Conservation (phyloP, 176 grass and related monocot genomes). For the Aegilops tauschii region DNA sequence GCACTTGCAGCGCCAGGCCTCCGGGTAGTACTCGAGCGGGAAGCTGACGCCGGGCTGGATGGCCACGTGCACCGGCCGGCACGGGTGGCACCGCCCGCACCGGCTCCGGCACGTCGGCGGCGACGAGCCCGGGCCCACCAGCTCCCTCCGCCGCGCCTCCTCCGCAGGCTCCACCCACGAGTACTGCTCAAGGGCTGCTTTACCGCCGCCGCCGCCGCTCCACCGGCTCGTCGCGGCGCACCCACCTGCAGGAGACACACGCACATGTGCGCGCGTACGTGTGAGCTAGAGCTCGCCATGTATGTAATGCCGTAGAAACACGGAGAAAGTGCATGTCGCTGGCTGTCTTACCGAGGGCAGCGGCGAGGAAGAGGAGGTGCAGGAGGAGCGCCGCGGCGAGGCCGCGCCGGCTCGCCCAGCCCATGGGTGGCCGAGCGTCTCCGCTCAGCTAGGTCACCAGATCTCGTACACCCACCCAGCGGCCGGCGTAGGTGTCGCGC, state of each 20-base stretch:
- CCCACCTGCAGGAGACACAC: slow-evolving; percentile 14
- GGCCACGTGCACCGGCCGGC: slow-evolving; percentile 66
- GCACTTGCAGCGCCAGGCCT: slow-evolving; percentile 93
- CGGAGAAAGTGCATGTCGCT: not conserved
- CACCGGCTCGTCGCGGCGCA: slow-evolving; percentile 3
- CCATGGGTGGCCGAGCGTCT: slow-evolving; percentile 12
- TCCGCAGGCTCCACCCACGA: slow-evolving; percentile 28
- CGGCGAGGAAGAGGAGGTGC: slow-evolving; percentile 20
- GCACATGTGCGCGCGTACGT: no score
- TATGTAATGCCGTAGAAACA: not conserved
- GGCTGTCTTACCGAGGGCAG: slow-evolving; percentile 20
- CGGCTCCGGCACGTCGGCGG: slow-evolving; percentile 73
- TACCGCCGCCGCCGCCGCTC: not conserved
- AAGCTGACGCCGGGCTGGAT: slow-evolving; percentile 67
- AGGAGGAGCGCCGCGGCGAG: slow-evolving; percentile 10
- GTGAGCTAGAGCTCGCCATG: not conserved
- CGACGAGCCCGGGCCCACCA: slow-evolving; percentile 69
- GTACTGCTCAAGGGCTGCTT: not conserved
- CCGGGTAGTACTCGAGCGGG: slow-evolving; percentile 86
- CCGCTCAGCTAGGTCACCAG: not conserved
- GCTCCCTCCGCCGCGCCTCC: slow-evolving; percentile 34
- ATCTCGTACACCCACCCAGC: not conserved
- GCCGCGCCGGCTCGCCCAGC: slow-evolving; percentile 10
- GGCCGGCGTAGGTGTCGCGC: not conserved
- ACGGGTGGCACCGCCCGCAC: slow-evolving; percentile 64